Conservation (phyloP, 768 basidiomycete species). For the Cystobasidium tubakii region DNA sequence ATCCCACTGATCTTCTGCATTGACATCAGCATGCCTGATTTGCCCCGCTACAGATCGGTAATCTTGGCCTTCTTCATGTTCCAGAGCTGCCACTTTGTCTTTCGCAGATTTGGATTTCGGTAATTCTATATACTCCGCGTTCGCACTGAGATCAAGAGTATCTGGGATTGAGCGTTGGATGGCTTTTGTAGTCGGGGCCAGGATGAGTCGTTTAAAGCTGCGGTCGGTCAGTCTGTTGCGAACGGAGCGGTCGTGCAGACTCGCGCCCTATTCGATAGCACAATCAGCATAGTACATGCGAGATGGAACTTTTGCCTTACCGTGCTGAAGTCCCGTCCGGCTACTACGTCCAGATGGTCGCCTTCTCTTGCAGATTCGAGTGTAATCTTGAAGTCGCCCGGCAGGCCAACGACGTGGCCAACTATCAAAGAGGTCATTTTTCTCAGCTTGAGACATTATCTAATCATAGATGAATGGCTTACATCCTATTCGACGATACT, state of each 20-base stretch:
- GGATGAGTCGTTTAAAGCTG: neutral
- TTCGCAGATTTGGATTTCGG: neutral
- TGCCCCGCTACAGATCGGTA: constrained; percentile 44
- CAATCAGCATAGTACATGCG: neutral
- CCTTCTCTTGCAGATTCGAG: constrained; percentile 19
- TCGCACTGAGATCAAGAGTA: neutral
- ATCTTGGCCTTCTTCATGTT: constrained; percentile 41
- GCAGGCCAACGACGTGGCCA: constrained; percentile 5
- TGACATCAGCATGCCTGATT: constrained; percentile 26
- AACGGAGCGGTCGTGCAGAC: neutral
- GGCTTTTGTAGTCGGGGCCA: constrained; percentile 1
- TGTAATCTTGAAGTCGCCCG: constrained; percentile 16
- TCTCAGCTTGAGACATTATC: neutral
- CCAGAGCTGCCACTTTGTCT: constrained; percentile 31
- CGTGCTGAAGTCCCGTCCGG: neutral
- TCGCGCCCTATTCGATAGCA: neutral
- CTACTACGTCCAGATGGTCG: constrained; percentile 12
- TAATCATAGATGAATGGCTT: neutral
- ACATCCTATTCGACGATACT: constrained; percentile 27
- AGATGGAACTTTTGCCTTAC: neutral
- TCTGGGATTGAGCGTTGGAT: neutral
- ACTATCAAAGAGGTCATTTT: neutral
- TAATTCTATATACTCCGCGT: constrained; percentile 1
- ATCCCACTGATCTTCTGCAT: neutral
- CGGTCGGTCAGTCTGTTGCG: constrained; percentile 3